Percentiles rank a stretch among this genome's conserved stretches.
Evolutionary conservation across 768 basidiomycete genomes (phyloP).

Genomic region (Leucogyrophana mollusca): DNA sequence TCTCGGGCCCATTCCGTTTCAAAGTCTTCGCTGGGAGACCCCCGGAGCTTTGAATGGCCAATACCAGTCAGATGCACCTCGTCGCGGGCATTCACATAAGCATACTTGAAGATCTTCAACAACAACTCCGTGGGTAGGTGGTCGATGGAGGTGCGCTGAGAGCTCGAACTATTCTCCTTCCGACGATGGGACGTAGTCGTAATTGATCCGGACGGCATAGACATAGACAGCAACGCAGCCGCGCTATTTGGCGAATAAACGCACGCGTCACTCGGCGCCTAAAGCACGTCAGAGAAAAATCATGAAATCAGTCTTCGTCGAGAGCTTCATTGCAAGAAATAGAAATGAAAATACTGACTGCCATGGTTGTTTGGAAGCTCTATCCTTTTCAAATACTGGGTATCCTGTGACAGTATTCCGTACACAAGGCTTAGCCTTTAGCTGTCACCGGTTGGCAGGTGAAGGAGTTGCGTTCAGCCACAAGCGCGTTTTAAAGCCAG

Average conservation of each 20-base stretch:
- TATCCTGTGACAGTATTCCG: no score
- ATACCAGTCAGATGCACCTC: background rate
- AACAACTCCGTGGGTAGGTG: conserved; percentile 5
- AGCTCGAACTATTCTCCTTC: background rate
- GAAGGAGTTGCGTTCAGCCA: no score
- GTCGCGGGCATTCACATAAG: background rate
- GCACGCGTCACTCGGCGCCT: background rate
- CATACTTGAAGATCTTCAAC: background rate
- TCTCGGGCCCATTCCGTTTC: background rate
- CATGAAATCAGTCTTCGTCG: no score
- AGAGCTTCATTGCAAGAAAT: no score
- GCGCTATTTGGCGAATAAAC: background rate
- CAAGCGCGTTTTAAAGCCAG: no score
- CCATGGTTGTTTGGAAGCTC: no score
- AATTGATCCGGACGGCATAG: background rate
- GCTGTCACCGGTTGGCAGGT: no score
- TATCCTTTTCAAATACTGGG: no score
- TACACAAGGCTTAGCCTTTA: no score
- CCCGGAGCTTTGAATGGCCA: background rate
- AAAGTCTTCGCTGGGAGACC: background rate
- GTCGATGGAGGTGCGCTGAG: no score
- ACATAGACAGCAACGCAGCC: background rate
- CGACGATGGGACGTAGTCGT: background rate
- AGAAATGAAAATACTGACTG: no score
- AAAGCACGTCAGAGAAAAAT: background rate